phyloP scores from a whole-genome alignment of 805 yeast genomes.

The Wickerhamia fluorescens region DNA sequence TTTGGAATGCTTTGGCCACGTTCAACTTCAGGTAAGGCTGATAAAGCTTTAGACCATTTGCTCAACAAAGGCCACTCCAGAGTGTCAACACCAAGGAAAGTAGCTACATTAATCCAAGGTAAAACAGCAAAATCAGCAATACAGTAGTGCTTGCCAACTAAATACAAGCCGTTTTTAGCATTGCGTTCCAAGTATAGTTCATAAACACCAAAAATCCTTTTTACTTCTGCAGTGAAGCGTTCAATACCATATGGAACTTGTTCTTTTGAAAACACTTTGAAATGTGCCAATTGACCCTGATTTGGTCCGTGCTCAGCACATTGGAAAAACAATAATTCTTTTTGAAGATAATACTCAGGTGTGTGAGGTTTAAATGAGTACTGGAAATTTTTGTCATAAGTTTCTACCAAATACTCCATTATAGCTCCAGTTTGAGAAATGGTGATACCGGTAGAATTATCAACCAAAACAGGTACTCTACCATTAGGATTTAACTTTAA shows the following conservation, averaged over 20 bases:
- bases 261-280: slow-evolving; percentile 38
- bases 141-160: slow-evolving; percentile 54
- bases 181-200: slow-evolving; percentile 44
- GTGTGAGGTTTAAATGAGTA: slow-evolving; percentile 32
- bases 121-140: slow-evolving; percentile 50
- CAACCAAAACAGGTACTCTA: slow-evolving; percentile 49
- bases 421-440: slow-evolving; percentile 60
- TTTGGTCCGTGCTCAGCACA: slow-evolving; percentile 53
- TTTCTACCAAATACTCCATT: slow-evolving; percentile 50
- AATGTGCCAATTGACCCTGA: slow-evolving; percentile 56
- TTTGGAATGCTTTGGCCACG: slow-evolving; percentile 17
- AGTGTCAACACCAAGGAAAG: slow-evolving; percentile 21
- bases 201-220: slow-evolving; percentile 47
- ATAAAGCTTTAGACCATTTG: slow-evolving; percentile 37
- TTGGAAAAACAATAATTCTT: slow-evolving; percentile 51
- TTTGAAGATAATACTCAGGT: slow-evolving; percentile 41
- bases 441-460: slow-evolving; percentile 35
- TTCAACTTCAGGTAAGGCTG: slow-evolving; percentile 15
- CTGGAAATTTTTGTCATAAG: slow-evolving; percentile 49
- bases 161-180: slow-evolving; percentile 29
- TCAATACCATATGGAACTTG: slow-evolving; percentile 48
- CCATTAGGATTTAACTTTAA: slow-evolving; percentile 56
- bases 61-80: slow-evolving; percentile 32
- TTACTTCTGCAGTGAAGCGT: slow-evolving; percentile 45
- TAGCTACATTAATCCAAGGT: slow-evolving; percentile 34